A percentile compares a stretch with the other conserved stretches of the same genome.
phyloP scores from a whole-genome alignment of 306 rosid genomes.

The Canavalia ensiformis region DNA sequence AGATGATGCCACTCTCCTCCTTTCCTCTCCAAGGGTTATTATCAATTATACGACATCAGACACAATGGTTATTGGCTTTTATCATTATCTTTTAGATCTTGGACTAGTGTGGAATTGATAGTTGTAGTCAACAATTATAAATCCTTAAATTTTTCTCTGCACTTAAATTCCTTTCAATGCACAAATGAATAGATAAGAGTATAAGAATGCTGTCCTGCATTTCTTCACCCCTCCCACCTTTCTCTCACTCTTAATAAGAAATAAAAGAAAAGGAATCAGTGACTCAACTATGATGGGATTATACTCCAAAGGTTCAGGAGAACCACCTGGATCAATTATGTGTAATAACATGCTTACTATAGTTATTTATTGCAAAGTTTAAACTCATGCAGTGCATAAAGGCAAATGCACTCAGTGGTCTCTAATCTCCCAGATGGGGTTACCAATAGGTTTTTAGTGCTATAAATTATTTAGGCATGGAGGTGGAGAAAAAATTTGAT shows the following conservation, averaged over 20 bases:
- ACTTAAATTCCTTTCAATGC: conserved; percentile 4
- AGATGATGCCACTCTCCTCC: background rate
- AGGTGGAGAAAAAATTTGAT: background rate
- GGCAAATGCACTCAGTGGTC: background rate
- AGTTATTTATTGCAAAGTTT: background rate
- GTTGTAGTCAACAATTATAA: conserved; percentile 13
- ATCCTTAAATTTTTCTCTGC: background rate
- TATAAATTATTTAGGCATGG: background rate
- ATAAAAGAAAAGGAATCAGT: background rate
- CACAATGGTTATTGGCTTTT: background rate
- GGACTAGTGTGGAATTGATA: background rate
- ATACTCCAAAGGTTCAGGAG: background rate
- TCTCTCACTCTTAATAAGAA: background rate
- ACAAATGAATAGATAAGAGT: background rate
- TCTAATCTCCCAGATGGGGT: conserved; percentile 3
- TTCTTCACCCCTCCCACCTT: background rate
- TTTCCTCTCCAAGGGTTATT: background rate
- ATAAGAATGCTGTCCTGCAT: conserved; percentile 3
- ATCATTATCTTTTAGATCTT: background rate
- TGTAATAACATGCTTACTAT: background rate
- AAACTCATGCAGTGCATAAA: background rate
- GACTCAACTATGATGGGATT: background rate
- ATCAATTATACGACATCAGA: background rate
- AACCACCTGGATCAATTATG: background rate
- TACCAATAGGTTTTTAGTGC: background rate